phyloP scores from a whole-genome alignment of 768 basidiomycete species.

The Mycena kentingensis region DNA sequence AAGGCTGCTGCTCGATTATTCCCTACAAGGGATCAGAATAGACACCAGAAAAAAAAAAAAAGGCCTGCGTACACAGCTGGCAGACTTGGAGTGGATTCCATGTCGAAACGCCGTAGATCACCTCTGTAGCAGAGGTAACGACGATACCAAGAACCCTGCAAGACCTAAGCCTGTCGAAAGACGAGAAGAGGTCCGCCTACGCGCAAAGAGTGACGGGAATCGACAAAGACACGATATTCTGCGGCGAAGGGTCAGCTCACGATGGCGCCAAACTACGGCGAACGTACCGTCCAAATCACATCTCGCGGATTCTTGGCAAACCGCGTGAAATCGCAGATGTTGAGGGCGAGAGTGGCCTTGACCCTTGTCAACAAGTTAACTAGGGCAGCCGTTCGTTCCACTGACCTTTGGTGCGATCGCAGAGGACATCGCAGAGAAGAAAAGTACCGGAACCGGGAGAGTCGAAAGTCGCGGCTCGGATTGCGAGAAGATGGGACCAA shows the following conservation, averaged over 20 bases:
- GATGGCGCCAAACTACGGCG: too few species aligned
- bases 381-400: too few species aligned
- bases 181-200: conserved; percentile 2
- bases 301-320: conserved; percentile 23
- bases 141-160: conserved; percentile 50
- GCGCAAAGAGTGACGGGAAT: conserved; percentile 24
- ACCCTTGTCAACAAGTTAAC: too few species aligned
- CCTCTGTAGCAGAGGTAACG: conserved; percentile 59
- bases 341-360: conserved; percentile 25
- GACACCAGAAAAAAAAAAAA: too few species aligned
- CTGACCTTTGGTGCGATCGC: conserved; percentile 26
- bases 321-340: conserved; percentile 27
- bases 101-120: conserved; percentile 48
- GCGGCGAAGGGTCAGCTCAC: too few species aligned
- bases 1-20: conserved; percentile 66
- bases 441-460: conserved; percentile 14
- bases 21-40: too few species aligned
- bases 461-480: conserved; percentile 12
- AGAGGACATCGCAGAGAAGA: conserved; percentile 24
- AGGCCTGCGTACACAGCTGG: too few species aligned
- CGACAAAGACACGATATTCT: conserved; percentile 23
- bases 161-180: not conserved
- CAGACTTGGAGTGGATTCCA: conserved; percentile 42
- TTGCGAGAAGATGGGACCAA: conserved; percentile 23
- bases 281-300: conserved; percentile 24